Evolutionary conservation across 257 asterid species (phyloP).

Genomic region (Leonotis leonurus): DNA sequence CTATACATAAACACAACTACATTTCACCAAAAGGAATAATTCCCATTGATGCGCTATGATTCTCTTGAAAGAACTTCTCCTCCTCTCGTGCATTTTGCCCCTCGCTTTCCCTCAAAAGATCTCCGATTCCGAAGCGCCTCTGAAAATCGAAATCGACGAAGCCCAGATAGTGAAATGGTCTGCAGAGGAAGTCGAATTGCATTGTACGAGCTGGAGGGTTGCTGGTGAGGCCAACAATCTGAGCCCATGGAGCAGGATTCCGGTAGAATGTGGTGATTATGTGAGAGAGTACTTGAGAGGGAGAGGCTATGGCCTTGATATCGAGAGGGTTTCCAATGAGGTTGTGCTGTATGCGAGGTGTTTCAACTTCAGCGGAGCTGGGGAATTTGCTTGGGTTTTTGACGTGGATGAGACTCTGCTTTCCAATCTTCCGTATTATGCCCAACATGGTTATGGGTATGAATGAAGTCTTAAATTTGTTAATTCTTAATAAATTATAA

Average conservation of each 20-base stretch:
- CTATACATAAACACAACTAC: background rate
- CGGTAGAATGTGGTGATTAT: conserved; percentile 58
- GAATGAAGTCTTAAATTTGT: background rate
- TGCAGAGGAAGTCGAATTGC: conserved; percentile 22
- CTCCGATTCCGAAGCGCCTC: conserved; percentile 5
- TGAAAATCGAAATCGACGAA: conserved; percentile 27
- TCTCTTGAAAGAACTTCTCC: conserved; percentile 12
- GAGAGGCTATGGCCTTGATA: conserved; percentile 45
- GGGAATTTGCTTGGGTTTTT: conserved; percentile 64
- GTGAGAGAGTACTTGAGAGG: conserved; percentile 52
- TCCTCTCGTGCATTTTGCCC: conserved; percentile 29
- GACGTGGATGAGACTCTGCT: conserved; percentile 87
- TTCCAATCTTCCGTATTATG: conserved; percentile 79
- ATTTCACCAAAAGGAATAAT: background rate
- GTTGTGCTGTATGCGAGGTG: conserved; percentile 42
- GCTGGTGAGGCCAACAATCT: conserved; percentile 78
- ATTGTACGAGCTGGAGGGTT: conserved; percentile 79
- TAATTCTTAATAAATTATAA: too few relatives aligned
- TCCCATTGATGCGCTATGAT: conserved; percentile 22
- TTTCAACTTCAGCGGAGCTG: conserved; percentile 40
- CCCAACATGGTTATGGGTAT: conserved; percentile 70
- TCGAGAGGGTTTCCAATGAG: conserved; percentile 44
- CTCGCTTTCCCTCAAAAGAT: conserved; percentile 20
- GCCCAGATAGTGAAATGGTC: conserved; percentile 18
- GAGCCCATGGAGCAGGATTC: conserved; percentile 62